phyloP scores from a whole-genome alignment of 148 eudicot genomes.

The Suaeda aralocaspica region DNA sequence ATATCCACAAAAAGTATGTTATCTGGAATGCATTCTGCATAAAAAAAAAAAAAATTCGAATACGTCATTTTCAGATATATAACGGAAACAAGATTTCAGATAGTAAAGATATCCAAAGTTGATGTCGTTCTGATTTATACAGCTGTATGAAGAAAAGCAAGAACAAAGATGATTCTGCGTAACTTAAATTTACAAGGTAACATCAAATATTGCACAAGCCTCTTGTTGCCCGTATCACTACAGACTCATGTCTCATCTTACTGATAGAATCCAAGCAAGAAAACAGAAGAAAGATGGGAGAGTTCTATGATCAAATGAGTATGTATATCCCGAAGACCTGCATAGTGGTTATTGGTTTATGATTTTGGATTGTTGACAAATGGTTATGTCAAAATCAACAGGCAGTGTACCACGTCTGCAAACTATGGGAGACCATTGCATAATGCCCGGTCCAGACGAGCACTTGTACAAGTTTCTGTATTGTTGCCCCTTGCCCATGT shows the following conservation, averaged over 20 bases:
- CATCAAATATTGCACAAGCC: not conserved
- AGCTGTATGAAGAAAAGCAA: not conserved
- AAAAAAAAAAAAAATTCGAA: constrained; percentile 17
- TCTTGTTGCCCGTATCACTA: not conserved
- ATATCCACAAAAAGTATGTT: constrained; percentile 83
- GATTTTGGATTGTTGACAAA: no score
- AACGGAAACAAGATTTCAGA: not conserved
- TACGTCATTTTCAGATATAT: constrained; percentile 8
- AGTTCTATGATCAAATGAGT: not conserved
- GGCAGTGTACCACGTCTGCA: no score
- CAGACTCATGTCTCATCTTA: not conserved
- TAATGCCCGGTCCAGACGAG: no score
- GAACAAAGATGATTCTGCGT: not conserved
- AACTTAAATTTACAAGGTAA: not conserved
- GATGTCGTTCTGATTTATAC: not conserved
- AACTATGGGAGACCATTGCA: no score
- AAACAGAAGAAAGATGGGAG: not conserved
- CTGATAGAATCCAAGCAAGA: not conserved
- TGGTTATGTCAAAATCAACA: no score
- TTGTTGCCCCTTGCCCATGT: no score
- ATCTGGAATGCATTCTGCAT: constrained; percentile 92
- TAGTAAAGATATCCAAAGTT: not conserved
- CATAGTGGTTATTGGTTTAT: no score
- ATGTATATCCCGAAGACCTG: not conserved
- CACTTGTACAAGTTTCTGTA: no score